These are phyloP conservation scores for Fusarium sp. DNA, from an alignment of 2,329 filamentous ascomycete genomes.

Conservation along the genomic window DNA sequence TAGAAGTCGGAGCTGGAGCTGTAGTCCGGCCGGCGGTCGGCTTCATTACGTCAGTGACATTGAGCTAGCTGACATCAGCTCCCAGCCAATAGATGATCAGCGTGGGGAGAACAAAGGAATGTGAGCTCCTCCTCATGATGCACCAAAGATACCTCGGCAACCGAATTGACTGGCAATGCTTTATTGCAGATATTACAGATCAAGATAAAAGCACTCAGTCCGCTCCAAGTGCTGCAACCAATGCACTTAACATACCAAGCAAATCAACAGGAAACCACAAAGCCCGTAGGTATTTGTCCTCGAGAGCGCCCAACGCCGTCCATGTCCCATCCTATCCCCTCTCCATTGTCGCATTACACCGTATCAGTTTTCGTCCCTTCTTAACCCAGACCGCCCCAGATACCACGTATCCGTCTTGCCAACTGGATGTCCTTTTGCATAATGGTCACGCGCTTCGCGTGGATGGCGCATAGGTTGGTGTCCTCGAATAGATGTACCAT, in stretches of 20 bases:
- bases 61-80: conserved; percentile 19
- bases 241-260: conserved; percentile 8
- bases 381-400: conserved; percentile 77
- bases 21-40: conserved; percentile 23
- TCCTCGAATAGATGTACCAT: conserved; percentile 92
- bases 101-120: conserved; percentile 28
- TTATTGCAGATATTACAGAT: conserved; percentile 23
- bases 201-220: background rate
- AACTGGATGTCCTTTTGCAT: conserved; percentile 99
- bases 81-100: conserved; percentile 35
- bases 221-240: background rate
- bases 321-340: conserved; percentile 11
- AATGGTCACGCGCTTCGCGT: conserved; percentile 96
- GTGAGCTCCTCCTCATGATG: conserved; percentile 5
- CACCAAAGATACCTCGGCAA: background rate
- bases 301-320: conserved; percentile 36
- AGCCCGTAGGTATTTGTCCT: conserved; percentile 41
- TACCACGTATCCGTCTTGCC: conserved; percentile 81
- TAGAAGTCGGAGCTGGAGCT: conserved; percentile 4
- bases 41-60: conserved; percentile 37
- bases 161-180: conserved; percentile 11
- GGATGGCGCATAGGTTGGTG: conserved; percentile 90
- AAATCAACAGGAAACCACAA: conserved; percentile 25
- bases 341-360: conserved; percentile 24
- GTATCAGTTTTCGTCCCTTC: conserved; percentile 19